Evolutionary conservation across 352 stramenopile species (phyloP).

Genomic region (Aphanomyces stellatus): DNA sequence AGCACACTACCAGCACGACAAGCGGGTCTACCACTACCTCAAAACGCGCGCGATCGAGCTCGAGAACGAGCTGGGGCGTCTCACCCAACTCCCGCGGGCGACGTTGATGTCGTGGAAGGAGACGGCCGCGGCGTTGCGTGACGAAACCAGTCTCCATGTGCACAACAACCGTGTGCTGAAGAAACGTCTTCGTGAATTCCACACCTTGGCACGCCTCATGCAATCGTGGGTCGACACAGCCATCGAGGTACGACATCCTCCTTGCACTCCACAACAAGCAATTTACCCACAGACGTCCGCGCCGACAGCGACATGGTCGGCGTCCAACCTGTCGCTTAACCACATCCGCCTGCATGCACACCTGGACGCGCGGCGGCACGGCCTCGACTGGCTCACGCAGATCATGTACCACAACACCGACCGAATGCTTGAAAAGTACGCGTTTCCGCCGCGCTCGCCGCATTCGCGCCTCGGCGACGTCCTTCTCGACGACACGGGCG

Average conservation of each 20-base stretch:
- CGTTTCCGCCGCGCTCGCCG: not conserved
- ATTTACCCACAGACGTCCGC: too few species aligned
- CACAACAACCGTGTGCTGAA: not conserved
- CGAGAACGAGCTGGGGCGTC: not conserved
- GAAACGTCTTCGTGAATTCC: not conserved
- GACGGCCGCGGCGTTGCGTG: not conserved
- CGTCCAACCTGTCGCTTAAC: not conserved
- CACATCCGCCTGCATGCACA: not conserved
- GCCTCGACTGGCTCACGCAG: slow-evolving; percentile 18
- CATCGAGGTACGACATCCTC: too few species aligned
- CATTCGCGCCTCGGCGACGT: not conserved
- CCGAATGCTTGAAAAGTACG: not conserved
- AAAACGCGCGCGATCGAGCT: not conserved
- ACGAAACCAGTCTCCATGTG: not conserved
- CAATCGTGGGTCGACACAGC: not conserved
- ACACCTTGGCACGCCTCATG: not conserved
- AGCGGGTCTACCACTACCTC: not conserved
- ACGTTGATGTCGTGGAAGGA: not conserved
- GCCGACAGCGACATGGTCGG: not conserved
- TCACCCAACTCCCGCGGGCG: not conserved
- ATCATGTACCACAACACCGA: slow-evolving; percentile 20
- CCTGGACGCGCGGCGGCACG: not conserved
- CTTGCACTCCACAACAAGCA: too few species aligned
- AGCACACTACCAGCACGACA: slow-evolving; percentile 2
- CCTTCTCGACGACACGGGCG: not conserved